Conservation (phyloP, 495 filamentous ascomycete genomes). For the Hapsidospora chrysogenum region DNA sequence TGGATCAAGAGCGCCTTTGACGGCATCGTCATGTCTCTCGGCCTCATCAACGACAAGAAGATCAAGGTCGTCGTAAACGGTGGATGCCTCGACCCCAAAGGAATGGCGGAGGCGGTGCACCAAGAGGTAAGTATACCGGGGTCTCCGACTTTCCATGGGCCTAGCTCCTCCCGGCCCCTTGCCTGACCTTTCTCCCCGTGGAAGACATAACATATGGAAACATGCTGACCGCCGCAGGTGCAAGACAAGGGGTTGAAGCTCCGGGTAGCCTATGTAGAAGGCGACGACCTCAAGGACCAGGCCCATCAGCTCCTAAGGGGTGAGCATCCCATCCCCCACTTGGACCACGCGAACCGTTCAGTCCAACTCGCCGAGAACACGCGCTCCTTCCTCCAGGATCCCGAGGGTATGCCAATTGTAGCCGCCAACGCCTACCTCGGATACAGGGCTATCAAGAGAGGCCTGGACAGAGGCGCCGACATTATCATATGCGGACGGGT, state of each 20-base stretch:
- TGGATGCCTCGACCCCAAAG: conserved; percentile 23
- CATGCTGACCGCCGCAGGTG: conserved; percentile 16
- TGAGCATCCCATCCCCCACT: background rate
- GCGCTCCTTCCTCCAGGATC: background rate
- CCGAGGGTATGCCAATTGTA: background rate
- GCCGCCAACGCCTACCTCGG: conserved; percentile 21
- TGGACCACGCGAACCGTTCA: background rate
- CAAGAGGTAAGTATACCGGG: background rate
- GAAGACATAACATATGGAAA: too few relatives aligned
- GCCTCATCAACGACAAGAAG: conserved; percentile 19
- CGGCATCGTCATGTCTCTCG: conserved; percentile 13
- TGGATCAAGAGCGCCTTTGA: conserved; percentile 9
- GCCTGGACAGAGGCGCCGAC: conserved; percentile 32
- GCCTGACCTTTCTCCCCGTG: background rate
- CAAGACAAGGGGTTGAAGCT: conserved; percentile 13
- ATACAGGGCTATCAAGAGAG: conserved; percentile 27
- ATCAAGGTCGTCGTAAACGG: conserved; percentile 28
- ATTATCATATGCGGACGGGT: conserved; percentile 40
- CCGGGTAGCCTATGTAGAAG: conserved; percentile 24
- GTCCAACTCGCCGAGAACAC: background rate
- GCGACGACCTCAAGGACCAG: conserved; percentile 14
- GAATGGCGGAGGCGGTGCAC: conserved; percentile 11
- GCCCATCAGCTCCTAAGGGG: conserved; percentile 19
- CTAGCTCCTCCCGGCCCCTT: background rate
- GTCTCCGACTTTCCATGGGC: too few relatives aligned